Evolutionary conservation across 2,329 filamentous ascomycete genomes (phyloP).

Genomic region (Mollisiaceae sp.): DNA sequence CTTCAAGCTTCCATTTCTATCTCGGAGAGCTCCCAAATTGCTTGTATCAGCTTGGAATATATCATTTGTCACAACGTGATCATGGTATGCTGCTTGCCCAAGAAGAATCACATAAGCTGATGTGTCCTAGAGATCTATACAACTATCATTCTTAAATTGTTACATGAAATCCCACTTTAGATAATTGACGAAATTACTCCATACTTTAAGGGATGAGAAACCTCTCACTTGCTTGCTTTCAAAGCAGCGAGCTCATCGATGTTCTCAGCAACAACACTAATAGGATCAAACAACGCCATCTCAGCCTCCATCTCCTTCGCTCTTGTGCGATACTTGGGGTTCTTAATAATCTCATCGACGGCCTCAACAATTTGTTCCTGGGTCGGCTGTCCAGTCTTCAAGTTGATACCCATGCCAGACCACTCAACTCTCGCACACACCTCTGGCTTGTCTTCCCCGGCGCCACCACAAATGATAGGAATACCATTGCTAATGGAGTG

Average conservation of each 20-base stretch:
- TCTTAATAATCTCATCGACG: constrained; percentile 26
- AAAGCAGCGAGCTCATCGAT: constrained; percentile 31
- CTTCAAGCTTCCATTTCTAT: not conserved
- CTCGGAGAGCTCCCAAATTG: not conserved
- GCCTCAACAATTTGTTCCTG: constrained; percentile 24
- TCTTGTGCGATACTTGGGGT: constrained; percentile 30
- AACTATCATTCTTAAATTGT: not conserved
- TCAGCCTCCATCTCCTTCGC: constrained; percentile 30
- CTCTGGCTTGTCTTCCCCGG: constrained; percentile 44
- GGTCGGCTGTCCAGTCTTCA: constrained; percentile 33
- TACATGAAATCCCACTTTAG: not conserved
- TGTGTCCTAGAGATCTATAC: not conserved
- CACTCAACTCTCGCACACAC: constrained; percentile 42
- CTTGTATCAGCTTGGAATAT: not conserved
- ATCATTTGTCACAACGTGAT: not conserved
- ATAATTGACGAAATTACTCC: not conserved
- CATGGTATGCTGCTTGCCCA: not conserved
- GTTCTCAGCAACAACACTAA: constrained; percentile 25
- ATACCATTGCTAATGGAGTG: constrained; percentile 43
- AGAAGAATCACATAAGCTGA: not conserved
- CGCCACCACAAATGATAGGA: constrained; percentile 44
- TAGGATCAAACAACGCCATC: constrained; percentile 28
- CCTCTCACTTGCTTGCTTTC: constrained; percentile 6
- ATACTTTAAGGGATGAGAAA: not conserved
- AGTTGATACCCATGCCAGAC: constrained; percentile 46